Evolutionary conservation across 148 eudicot genomes (phyloP), one percentile per base, ranked within the genome.

Genomic region (Vaccinium vitisidaea): DNA sequence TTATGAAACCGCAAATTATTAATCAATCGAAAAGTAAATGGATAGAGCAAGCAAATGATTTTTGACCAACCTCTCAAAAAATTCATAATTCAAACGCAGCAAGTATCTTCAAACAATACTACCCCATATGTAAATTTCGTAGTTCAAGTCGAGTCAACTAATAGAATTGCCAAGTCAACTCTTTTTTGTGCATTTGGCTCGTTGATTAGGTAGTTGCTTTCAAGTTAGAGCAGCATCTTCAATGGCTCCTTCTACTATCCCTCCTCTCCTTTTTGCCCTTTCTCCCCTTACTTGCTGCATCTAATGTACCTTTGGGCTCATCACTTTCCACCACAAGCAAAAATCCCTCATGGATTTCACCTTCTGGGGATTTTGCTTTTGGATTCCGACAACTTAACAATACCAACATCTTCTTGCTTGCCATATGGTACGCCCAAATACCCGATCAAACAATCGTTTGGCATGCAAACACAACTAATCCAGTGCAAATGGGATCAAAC

Each of bases 401-500:
- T 32, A 25, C 81, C 18, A 78, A 56, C 67, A 15, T n/a, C 67
- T 78, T 53, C 43, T 55, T 79, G 82, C 82, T 79, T 6, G 65
- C 49, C 16, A 32, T 79, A 7, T 79, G 82, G 82, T 79, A 79
- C 48, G 65, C 65, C 49, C 14, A 55, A 55, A 55, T 79, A 10
- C 82, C 65, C 6, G 48, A 79, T 8, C 32, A 2, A 54, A 55
- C 82, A 4, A 30, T 79, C 48, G 67, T 79, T 30, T 79, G 82
- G 82, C 67, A 27, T 12, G 67, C 67, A 79, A 55, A 55, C 46
- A 54, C 65, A 15, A 16, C 1, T 2, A 49, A 4, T 55, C 46
- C 82, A 12, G 55, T 79, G 8, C 67, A 18, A 32, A 16, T 13
- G 30, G 82, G 65, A 27, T 79, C 82, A 6, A 79, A 79, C 6